Evolutionary conservation across 2,329 filamentous ascomycete genomes (phyloP), one percentile per base, ranked within the genome.

Genomic region (Xylariales sp.): DNA sequence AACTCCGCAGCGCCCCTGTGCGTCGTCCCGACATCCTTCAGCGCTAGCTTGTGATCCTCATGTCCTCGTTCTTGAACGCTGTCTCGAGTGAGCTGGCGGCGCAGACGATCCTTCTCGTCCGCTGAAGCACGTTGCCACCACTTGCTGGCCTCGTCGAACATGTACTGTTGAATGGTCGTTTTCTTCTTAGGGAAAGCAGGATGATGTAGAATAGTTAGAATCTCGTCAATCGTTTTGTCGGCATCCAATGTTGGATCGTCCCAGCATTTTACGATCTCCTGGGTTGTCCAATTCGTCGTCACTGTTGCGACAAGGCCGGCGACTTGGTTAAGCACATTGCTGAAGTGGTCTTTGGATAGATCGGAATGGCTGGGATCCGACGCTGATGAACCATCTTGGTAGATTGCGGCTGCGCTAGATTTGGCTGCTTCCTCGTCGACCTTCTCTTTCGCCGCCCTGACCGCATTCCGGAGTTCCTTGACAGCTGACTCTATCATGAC

Each of bases 241-340:
- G 90, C 86, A 0, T 88, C 83, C 3, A 91, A 82, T 50, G 88
- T 84, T 0, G 86, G 84, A 73, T 92, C 85, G 69, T 93, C 88
- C 89, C 89, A 92, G 45, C 90, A 90, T 74, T 89, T 90, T 32
- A 93, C 83, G 34, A 93, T 81, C 5, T 90, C 86, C 5, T 91
- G 90, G 0, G 88, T 89, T 30, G 88, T 84, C 75, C 90, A 93
- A 75, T 90, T 86, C 16, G 92, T 80, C 50, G 91, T 90, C 0
- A 82, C 81, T 6, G 85, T 81, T 7, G 85, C 86, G 28, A 89
- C 83, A 16, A 83, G 80, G 2, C 86, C 86, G 1, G 85, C 85
- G 0, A 85, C 84, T 67, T 85, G 81, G 71, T 89, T 89, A 65
- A 89, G 82, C 12, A 85, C 80, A 72, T 89, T 88, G 75, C 83